phyloP scores from a whole-genome alignment of 441 rosid species.

The Populus hybrid region DNA sequence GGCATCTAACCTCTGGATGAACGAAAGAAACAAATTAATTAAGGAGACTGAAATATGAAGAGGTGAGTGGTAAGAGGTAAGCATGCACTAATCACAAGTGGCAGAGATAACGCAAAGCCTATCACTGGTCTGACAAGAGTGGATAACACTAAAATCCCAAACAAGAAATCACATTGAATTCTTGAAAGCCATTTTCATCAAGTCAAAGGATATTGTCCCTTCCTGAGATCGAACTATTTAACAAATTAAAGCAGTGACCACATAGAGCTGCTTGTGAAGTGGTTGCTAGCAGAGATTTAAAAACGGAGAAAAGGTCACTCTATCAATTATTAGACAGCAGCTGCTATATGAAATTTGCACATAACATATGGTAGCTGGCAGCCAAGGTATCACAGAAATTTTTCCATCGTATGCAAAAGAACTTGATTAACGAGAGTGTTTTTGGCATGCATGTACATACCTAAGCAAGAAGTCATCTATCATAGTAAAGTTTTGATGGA shows the following conservation, averaged over 20 bases:
- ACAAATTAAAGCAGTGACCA: not conserved
- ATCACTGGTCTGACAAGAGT: not conserved
- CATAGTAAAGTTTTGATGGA: not conserved
- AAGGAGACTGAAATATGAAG: not conserved
- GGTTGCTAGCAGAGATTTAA: not conserved
- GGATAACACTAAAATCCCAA: not conserved
- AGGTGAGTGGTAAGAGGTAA: not conserved
- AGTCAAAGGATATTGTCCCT: not conserved
- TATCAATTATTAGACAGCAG: not conserved
- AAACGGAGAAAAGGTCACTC: not conserved
- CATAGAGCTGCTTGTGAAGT: not conserved
- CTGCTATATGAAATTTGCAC: not conserved
- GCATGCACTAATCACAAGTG: not conserved
- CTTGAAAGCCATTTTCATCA: not conserved
- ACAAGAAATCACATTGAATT: not conserved
- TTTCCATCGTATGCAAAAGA: not conserved
- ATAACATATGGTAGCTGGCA: not conserved
- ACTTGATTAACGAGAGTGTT: not conserved
- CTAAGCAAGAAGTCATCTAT: slow-evolving; percentile 10
- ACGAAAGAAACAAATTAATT: not conserved
- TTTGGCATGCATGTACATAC: not conserved
- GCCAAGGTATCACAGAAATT: not conserved
- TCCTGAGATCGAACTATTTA: not conserved
- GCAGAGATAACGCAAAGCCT: not conserved
- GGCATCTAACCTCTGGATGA: not conserved